Conservation (phyloP, 805 yeast genomes). For the Wickerhamomyces alni region DNA sequence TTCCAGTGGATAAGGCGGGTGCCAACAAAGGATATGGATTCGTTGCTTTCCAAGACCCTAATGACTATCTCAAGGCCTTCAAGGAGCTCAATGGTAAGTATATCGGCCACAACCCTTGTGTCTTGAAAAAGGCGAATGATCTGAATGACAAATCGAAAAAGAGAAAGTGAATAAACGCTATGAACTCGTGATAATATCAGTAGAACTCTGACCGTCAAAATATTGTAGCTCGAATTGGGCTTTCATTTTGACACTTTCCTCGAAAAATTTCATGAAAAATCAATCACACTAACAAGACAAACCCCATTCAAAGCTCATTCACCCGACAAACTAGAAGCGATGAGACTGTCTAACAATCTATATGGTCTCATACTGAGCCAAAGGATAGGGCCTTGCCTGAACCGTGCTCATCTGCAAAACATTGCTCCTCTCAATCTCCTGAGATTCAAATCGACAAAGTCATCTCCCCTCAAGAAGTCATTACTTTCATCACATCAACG, state of each 20-base stretch:
- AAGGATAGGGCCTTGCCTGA: background rate
- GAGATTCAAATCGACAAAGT: constrained; percentile 6
- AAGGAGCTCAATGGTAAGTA: constrained; percentile 74
- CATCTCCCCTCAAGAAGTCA: no score
- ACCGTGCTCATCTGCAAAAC: background rate
- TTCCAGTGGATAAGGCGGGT: constrained; percentile 44
- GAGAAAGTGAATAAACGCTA: constrained; percentile 22
- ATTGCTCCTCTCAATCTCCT: background rate
- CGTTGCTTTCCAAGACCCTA: constrained; percentile 57
- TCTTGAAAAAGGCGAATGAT: constrained; percentile 53
- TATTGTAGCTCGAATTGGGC: no score
- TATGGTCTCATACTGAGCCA: background rate
- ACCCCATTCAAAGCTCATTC: no score
- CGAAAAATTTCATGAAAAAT: no score
- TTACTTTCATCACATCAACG: no score
- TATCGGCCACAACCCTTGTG: constrained; percentile 69
- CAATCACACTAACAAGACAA: no score
- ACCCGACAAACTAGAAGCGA: background rate
- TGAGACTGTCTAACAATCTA: background rate
- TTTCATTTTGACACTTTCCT: no score
- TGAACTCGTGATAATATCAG: no score
- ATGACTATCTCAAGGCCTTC: constrained; percentile 65
- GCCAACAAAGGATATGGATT: constrained; percentile 65
- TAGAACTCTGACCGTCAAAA: no score
- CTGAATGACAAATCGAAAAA: constrained; percentile 7